These are phyloP conservation scores for Colletotrichum somersetense DNA, from an alignment of 2,329 filamentous ascomycete genomes.

Conservation along the genomic window DNA sequence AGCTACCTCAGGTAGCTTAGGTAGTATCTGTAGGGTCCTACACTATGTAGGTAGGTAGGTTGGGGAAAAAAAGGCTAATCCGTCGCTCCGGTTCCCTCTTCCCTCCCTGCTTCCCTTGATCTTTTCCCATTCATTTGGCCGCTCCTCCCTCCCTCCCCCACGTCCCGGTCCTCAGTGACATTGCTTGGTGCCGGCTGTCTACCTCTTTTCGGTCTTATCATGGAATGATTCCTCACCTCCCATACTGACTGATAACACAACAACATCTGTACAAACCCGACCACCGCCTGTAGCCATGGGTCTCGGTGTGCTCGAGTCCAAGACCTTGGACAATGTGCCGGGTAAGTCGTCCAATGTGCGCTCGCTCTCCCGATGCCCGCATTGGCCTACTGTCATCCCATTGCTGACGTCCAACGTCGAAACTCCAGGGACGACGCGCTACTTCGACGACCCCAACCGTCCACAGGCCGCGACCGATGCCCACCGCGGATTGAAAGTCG, in stretches of 20 bases:
- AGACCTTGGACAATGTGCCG: conserved; percentile 76
- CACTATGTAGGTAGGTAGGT: no score
- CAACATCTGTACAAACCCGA: background rate
- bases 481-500: conserved; percentile 74
- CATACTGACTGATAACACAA: conserved; percentile 5
- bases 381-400: conserved; percentile 28
- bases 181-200: background rate
- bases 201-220: background rate
- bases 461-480: conserved; percentile 57
- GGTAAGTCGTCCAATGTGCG: conserved; percentile 62
- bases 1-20: no score
- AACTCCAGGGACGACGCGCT: conserved; percentile 68
- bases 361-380: conserved; percentile 10
- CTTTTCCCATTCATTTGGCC: background rate
- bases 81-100: background rate
- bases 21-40: no score
- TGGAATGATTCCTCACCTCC: conserved; percentile 19
- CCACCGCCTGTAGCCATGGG: conserved; percentile 63
- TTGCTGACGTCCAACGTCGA: conserved; percentile 15
- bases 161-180: background rate
- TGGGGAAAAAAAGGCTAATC: background rate
- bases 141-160: background rate
- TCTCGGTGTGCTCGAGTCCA: conserved; percentile 80
- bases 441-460: conserved; percentile 70
- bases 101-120: background rate